Base-by-base conservation (phyloP, 163 green algal genomes). In the Scenedesmus sp. region DNA sequence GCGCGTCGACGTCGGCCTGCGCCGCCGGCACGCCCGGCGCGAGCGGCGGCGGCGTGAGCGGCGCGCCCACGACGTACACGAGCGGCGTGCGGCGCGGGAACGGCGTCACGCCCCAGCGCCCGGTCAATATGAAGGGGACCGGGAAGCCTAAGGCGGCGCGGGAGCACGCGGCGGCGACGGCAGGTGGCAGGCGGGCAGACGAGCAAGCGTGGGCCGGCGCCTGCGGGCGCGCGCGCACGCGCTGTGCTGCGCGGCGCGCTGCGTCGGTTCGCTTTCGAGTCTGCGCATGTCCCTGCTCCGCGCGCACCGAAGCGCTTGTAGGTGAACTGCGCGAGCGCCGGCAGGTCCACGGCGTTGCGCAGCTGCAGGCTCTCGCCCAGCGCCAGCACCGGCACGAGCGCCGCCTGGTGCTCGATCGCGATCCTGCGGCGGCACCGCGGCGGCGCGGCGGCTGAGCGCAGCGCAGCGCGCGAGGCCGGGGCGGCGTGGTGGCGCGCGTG, bases 311-410 rank as follows among this genome's bases (percentile, higher is more conserved):
- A n/a, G n/a, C n/a, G n/a, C n/a, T n/a, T n/a, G n/a, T n/a, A n/a
- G n/a, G n/a, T n/a, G n/a, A n/a, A n/a, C n/a, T n/a, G n/a, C n/a
- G n/a, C n/a, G n/a, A 95, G 62, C 0, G 14, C 29, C 14, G 93
- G 93, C 39, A 81, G 58, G 70, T 89, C 82, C 11, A 94, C 75
- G 4, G 88, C 45, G 85, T 97, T 97, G 29, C 77, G 71, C 81
- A 97, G 81, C 74, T 86, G 85, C 60, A 88, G 65, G 36, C 53
- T 79, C 84, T 97, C 93, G 2, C 93, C 93, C 14, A 97, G 77
- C 5, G 86, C 88, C 56, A 97, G 82, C 36, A 97, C 83, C 0
- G 93, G 93, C 50, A 97, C 93, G 75, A 97, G 74, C n/a, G 76
- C 67, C 9, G 91, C 92, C 2, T 80, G 53, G 44, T 96, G 82